Conservation (phyloP, 176 grass and related monocot species). For the Zoysia japonica region DNA sequence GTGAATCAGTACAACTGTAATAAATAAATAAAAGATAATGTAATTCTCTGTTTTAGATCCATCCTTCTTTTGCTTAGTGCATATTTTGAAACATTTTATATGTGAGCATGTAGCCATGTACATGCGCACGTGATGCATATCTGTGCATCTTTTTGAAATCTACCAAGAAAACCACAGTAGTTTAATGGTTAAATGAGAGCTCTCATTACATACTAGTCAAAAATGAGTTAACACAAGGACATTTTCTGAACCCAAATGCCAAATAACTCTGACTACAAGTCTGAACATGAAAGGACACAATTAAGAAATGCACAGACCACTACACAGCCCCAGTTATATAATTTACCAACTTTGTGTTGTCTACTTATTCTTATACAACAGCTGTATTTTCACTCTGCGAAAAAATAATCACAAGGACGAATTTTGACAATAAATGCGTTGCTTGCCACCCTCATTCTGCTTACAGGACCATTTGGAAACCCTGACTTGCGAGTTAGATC, state of each 20-base stretch:
- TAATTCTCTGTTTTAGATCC: too few relatives aligned
- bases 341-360: constrained; percentile 30
- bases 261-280: neutral
- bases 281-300: constrained; percentile 5
- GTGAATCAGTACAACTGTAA: too few relatives aligned
- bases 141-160: too few relatives aligned
- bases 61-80: too few relatives aligned
- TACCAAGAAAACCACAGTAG: neutral
- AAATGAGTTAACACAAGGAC: constrained; percentile 41
- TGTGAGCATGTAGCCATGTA: too few relatives aligned
- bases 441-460: constrained; percentile 21
- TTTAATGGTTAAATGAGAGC: neutral
- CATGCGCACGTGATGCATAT: too few relatives aligned
- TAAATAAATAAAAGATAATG: too few relatives aligned
- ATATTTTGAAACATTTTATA: too few relatives aligned
- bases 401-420: constrained; percentile 53
- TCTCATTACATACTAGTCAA: constrained; percentile 21
- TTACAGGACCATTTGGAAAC: neutral
- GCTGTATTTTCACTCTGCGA: constrained; percentile 30
- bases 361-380: constrained; percentile 62
- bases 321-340: constrained; percentile 31
- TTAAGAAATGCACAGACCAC: constrained; percentile 9
- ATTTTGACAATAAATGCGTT: constrained; percentile 55
- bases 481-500: constrained; percentile 14
- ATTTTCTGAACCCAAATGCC: constrained; percentile 19